These are phyloP conservation scores for Beauveria pseudobassiana DNA, from an alignment of 2,329 filamentous ascomycete species.

Conservation along the genomic window DNA sequence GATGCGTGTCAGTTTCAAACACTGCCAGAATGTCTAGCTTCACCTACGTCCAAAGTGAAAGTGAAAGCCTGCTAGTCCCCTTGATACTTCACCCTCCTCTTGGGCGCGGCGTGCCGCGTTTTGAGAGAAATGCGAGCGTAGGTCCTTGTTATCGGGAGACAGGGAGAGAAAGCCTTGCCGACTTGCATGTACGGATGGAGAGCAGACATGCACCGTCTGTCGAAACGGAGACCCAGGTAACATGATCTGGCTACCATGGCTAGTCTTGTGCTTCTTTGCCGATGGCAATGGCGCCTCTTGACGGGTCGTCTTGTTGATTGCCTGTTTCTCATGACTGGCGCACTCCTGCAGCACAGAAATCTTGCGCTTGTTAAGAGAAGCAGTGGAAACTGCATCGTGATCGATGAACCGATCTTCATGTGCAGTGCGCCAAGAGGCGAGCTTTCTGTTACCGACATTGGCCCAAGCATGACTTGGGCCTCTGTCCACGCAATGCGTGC, in stretches of 20 bases:
- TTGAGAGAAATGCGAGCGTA: neutral
- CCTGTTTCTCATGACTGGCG: neutral
- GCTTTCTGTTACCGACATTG: neutral
- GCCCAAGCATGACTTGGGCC: neutral
- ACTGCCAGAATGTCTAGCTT: neutral
- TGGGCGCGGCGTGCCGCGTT: neutral
- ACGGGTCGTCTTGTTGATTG: neutral
- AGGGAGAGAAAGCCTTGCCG: neutral
- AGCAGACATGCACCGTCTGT: neutral
- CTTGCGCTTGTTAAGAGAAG: neutral
- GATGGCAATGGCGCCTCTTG: neutral
- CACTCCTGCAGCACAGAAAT: neutral
- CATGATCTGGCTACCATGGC: neutral
- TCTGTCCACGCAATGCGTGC: neutral
- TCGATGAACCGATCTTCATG: neutral
- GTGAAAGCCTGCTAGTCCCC: neutral
- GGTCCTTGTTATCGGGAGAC: neutral
- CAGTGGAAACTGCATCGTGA: neutral
- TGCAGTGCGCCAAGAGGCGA: neutral
- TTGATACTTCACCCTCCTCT: neutral
- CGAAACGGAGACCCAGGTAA: neutral
- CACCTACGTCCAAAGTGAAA: conserved; percentile 1
- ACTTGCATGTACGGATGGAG: neutral
- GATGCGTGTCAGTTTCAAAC: neutral
- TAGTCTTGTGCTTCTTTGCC: neutral